Evolutionary conservation across 768 basidiomycete genomes (phyloP).

Genomic region (Phlebiopsis gigantea): DNA sequence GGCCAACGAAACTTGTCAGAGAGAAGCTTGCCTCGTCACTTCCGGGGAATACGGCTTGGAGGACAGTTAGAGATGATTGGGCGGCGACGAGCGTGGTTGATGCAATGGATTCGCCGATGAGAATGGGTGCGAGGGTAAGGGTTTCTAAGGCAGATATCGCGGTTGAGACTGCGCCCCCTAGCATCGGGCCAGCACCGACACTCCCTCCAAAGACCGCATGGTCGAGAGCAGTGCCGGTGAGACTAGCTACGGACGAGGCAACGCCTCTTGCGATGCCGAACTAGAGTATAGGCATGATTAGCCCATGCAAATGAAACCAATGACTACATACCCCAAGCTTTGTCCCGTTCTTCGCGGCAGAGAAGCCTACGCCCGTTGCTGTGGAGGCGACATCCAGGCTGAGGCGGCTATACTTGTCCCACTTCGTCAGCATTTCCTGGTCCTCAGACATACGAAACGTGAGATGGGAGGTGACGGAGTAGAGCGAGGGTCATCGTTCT

Average conservation of each 20-base stretch:
- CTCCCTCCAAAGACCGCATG: slow-evolving; percentile 60
- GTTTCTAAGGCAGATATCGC: slow-evolving; percentile 65
- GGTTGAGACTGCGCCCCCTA: slow-evolving; percentile 54
- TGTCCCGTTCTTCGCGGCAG: slow-evolving; percentile 61
- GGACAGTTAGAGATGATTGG: slow-evolving; percentile 67
- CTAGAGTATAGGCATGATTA: slow-evolving; percentile 28
- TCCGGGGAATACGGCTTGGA: slow-evolving; percentile 67
- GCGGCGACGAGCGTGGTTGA: slow-evolving; percentile 71
- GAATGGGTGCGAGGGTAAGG: slow-evolving; percentile 68
- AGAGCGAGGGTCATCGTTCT: background rate
- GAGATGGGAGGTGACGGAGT: background rate
- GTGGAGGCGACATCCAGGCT: slow-evolving; percentile 64
- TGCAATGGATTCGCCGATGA: slow-evolving; percentile 71
- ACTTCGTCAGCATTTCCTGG: slow-evolving; percentile 28
- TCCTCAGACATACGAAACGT: background rate
- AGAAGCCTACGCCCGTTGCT: slow-evolving; percentile 60
- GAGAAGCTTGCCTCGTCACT: slow-evolving; percentile 80
- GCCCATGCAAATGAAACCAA: slow-evolving; percentile 21
- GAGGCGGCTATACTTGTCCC: slow-evolving; percentile 43
- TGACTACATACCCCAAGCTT: slow-evolving; percentile 52
- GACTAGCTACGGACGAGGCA: slow-evolving; percentile 49
- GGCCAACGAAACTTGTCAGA: slow-evolving; percentile 69
- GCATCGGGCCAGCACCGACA: slow-evolving; percentile 49
- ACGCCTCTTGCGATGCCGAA: slow-evolving; percentile 65
- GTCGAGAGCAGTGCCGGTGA: slow-evolving; percentile 59